A percentile compares a stretch with the other conserved stretches of the same genome.
Evolutionary conservation across 2,329 filamentous ascomycete species (phyloP).

Genomic region (Colletotrichum tamarilloi): DNA sequence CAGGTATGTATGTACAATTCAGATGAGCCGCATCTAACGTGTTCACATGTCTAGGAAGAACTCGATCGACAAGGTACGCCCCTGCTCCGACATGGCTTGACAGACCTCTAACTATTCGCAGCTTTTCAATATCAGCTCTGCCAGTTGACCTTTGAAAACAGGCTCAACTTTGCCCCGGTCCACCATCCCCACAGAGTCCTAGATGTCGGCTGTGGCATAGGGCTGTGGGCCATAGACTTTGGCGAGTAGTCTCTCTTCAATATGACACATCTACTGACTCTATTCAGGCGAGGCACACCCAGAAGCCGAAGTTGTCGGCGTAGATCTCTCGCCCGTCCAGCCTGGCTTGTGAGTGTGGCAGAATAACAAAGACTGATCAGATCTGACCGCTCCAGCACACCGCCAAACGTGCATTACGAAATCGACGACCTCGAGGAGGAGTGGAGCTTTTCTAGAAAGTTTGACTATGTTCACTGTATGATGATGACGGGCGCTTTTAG

Average conservation of each 20-base stretch:
- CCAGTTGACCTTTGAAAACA: conserved; percentile 54
- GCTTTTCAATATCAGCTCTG: conserved; percentile 51
- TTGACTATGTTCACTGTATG: conserved; percentile 49
- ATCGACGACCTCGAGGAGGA: conserved; percentile 69
- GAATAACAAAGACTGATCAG: too few species aligned
- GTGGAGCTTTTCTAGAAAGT: conserved; percentile 51
- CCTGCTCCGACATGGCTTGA: background rate
- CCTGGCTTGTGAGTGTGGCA: conserved; percentile 38
- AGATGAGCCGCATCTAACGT: background rate
- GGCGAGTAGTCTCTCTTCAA: conserved; percentile 42
- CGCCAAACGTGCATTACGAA: conserved; percentile 59
- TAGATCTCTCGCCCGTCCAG: conserved; percentile 61
- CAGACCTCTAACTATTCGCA: conserved; percentile 8
- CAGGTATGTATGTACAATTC: conserved; percentile 40
- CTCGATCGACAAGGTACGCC: conserved; percentile 46
- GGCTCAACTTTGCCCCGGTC: conserved; percentile 57
- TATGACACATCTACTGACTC: background rate
- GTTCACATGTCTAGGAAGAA: conserved; percentile 43
- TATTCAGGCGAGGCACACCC: conserved; percentile 52
- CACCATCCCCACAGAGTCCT: conserved; percentile 53
- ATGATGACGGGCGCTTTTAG: conserved; percentile 45
- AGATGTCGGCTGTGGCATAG: conserved; percentile 64
- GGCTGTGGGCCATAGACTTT: conserved; percentile 64
- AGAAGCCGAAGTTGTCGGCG: conserved; percentile 52
- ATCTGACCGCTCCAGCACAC: conserved; percentile 39